These are phyloP conservation scores for Diophrys appendiculata DNA, from an alignment of 73 alveolate species.

Conservation along the genomic window DNA sequence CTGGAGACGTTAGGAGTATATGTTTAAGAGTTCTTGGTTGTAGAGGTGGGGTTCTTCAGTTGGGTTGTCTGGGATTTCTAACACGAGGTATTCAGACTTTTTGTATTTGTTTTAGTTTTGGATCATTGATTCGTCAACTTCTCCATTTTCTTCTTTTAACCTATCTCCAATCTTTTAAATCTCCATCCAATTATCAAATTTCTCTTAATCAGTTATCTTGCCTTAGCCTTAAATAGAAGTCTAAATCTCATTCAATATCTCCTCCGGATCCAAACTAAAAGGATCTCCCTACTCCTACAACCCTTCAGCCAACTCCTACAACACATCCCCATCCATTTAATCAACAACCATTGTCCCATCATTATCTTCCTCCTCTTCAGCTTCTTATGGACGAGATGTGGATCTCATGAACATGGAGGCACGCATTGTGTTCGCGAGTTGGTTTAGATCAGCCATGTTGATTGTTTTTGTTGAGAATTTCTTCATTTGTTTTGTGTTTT, in stretches of 20 bases:
- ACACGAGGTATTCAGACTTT: background rate
- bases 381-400: background rate
- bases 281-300: background rate
- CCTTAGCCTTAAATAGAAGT: too few relatives aligned
- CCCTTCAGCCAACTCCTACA: background rate
- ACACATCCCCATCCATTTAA: background rate
- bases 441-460: background rate
- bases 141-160: background rate
- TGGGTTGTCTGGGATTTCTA: background rate
- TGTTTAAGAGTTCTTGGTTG: too few relatives aligned
- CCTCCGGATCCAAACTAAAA: background rate
- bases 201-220: background rate
- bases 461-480: background rate
- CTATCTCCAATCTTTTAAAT: background rate
- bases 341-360: background rate
- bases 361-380: background rate
- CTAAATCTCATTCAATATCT: background rate
- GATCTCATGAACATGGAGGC: background rate
- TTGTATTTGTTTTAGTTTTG: too few relatives aligned
- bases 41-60: too few relatives aligned
- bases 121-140: background rate
- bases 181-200: background rate
- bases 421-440: background rate
- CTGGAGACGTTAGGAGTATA: too few relatives aligned
- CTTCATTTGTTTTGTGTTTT: background rate